These are phyloP conservation scores for Syzygium syzygioides DNA, from an alignment of 441 rosid genomes.

Conservation along the genomic window DNA sequence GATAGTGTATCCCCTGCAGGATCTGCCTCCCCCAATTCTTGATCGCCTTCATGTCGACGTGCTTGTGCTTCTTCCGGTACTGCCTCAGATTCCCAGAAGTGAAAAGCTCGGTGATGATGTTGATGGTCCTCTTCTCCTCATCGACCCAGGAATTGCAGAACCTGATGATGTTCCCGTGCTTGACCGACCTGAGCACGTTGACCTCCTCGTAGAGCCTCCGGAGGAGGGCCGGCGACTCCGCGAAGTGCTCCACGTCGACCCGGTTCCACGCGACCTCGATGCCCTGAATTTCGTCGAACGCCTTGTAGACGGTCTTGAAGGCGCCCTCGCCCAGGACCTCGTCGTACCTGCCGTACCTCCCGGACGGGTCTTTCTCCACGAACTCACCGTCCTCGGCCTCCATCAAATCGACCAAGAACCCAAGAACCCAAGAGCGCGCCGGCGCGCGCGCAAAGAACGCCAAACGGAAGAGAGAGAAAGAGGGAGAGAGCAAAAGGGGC, in stretches of 20 bases:
- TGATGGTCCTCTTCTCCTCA: slow-evolving; percentile 53
- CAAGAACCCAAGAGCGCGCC: not conserved
- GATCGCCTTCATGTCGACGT: slow-evolving; percentile 64
- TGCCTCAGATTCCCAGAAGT: slow-evolving; percentile 72
- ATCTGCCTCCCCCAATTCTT: slow-evolving; percentile 85
- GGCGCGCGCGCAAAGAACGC: not conserved
- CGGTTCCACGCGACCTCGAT: slow-evolving; percentile 88
- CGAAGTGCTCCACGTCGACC: slow-evolving; percentile 48
- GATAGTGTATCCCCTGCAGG: slow-evolving; percentile 59
- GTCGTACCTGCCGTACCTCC: slow-evolving; percentile 28
- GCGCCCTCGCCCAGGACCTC: slow-evolving; percentile 85
- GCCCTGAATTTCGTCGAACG: slow-evolving; percentile 72
- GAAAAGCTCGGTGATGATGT: slow-evolving; percentile 76
- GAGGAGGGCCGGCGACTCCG: slow-evolving; percentile 61
- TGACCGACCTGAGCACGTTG: slow-evolving; percentile 57
- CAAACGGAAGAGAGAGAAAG: not conserved
- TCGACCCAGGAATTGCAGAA: slow-evolving; percentile 72
- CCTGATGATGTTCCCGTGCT: slow-evolving; percentile 63
- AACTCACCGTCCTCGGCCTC: not conserved
- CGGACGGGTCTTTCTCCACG: not conserved
- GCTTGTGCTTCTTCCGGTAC: slow-evolving; percentile 71
- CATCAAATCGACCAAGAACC: not conserved
- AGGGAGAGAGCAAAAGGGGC: not conserved
- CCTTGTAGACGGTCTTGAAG: slow-evolving; percentile 88
- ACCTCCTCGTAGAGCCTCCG: slow-evolving; percentile 70